Evolutionary conservation across 148 eudicot genomes (phyloP), one percentile per base, ranked within the genome.

Genomic region (Silene uniflora): DNA sequence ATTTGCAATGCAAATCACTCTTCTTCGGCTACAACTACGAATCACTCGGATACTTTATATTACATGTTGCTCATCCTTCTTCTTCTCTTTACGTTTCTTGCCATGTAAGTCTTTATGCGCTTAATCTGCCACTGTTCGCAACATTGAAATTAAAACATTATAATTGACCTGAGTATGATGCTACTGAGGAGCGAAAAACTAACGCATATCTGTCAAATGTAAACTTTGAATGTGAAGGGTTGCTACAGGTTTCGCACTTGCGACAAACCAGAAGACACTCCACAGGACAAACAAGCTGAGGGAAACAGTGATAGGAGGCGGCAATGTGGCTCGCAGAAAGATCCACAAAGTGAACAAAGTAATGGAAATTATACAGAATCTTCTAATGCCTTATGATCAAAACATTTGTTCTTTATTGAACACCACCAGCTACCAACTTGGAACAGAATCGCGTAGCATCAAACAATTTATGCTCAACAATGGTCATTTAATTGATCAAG

Each of bases 351-450:
- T 90, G 6, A 86, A 74, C 42, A 82, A 71, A 69, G 69, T 74
- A 10, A 83, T 91, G 82, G 60, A 59, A 25, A 54, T 78, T 11
- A 91, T 91, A 72, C 84, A 82, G 64, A 55, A 29, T 19, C 78
- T 78, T 71, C 68, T 91, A 44, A 73, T 81, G 69, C 91, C 89
- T 5, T 91, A 91, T 52, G 91, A 91, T 81, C 74, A 80, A 16
- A 49, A 69, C 19, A 85, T 87, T 29, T 73, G 82, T 32, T 3
- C 7, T 21, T 69, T 89, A 8, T 80, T 92, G 79, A 85, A 89
- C 59, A 68, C 73, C 12, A 87, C 90, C 5, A 74, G 83, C 42
- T 60, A 79, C 59, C 87, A 76, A 54, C 89, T 92, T 10, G 84
- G 85, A 25, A 76, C 23, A 21, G 89, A 85, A 79, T 87, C 91